Percentiles rank a stretch among this genome's conserved stretches.
phyloP scores from a whole-genome alignment of 768 basidiomycete species.

The Leccinum aurantiacum region DNA sequence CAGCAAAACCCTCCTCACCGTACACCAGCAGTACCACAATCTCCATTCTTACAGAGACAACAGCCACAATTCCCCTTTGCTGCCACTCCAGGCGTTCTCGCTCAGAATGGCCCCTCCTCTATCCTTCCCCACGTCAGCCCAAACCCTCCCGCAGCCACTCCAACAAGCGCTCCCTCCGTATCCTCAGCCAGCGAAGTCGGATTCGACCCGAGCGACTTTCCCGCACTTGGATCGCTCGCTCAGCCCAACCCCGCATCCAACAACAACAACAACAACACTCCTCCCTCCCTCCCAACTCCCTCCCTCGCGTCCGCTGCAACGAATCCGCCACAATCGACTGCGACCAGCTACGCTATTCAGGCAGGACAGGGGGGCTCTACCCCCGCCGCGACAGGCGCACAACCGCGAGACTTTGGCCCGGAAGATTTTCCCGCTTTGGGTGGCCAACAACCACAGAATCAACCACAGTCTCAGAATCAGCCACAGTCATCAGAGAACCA shows the following conservation, averaged over 20 bases:
- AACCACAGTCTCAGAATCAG: constrained; percentile 32
- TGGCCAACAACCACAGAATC: constrained; percentile 10
- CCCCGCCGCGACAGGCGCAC: constrained; percentile 8
- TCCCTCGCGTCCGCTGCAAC: constrained; percentile 28
- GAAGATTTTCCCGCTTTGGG: constrained; percentile 90
- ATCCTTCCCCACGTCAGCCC: constrained; percentile 60
- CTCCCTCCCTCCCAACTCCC: constrained; percentile 26
- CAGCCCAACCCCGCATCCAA: constrained; percentile 42
- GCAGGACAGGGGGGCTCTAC: constrained; percentile 54
- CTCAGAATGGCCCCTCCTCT: constrained; percentile 54
- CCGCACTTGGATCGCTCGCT: constrained; percentile 73
- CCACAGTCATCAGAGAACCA: constrained; percentile 34
- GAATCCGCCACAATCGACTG: constrained; percentile 31
- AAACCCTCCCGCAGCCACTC: constrained; percentile 37
- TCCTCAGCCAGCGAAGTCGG: constrained; percentile 74
- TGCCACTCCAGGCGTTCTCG: constrained; percentile 41
- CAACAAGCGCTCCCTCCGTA: constrained; percentile 54
- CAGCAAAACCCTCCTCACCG: constrained; percentile 59
- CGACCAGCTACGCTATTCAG: constrained; percentile 81
- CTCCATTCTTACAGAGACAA: constrained; percentile 65
- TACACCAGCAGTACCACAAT: constrained; percentile 54
- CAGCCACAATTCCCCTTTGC: constrained; percentile 58
- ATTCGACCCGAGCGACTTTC: constrained; percentile 84
- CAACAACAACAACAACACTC: constrained; percentile 34
- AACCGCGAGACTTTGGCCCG: constrained; percentile 57